phyloP scores from a whole-genome alignment of 2,329 filamentous ascomycete species.

The Zymoseptoria ardabiliae region DNA sequence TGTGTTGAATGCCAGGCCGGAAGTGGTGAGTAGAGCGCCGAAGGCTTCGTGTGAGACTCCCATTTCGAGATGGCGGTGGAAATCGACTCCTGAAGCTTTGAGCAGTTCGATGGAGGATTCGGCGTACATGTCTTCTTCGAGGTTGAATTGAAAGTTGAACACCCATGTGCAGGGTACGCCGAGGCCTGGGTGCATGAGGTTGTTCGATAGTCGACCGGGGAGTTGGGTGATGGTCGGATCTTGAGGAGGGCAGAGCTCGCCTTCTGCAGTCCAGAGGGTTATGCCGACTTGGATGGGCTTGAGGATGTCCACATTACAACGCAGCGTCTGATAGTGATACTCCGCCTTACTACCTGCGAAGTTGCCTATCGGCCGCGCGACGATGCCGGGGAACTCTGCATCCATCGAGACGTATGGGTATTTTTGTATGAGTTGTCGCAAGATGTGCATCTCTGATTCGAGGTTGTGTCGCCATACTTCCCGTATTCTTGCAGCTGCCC shows the following conservation, averaged over 20 bases:
- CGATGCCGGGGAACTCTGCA: constrained; percentile 96
- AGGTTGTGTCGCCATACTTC: constrained; percentile 95
- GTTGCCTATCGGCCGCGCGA: constrained; percentile 86
- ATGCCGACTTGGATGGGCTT: constrained; percentile 97
- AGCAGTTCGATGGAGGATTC: constrained; percentile 89
- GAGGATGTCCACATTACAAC: constrained; percentile 93
- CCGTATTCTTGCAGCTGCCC: constrained; percentile 71
- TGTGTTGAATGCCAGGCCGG: constrained; percentile 79
- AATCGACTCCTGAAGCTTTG: constrained; percentile 87
- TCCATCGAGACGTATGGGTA: constrained; percentile 99
- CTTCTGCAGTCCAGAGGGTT: constrained; percentile 84
- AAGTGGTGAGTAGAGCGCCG: constrained; percentile 81
- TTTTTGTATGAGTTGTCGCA: constrained; percentile 77
- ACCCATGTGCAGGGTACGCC: constrained; percentile 83
- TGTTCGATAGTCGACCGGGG: constrained; percentile 5
- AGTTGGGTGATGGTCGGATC: constrained; percentile 39
- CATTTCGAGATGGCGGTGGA: constrained; percentile 71
- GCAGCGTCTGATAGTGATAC: constrained; percentile 96
- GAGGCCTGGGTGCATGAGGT: constrained; percentile 36
- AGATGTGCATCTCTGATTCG: constrained; percentile 77
- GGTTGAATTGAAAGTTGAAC: constrained; percentile 96
- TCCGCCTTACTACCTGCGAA: constrained; percentile 86
- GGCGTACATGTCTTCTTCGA: constrained; percentile 96
- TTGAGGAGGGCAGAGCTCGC: constrained; percentile 72
- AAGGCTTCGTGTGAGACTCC: constrained; percentile 89